Conservation (phyloP, 2,329 filamentous ascomycete genomes). For the Emergomyces africanus region DNA sequence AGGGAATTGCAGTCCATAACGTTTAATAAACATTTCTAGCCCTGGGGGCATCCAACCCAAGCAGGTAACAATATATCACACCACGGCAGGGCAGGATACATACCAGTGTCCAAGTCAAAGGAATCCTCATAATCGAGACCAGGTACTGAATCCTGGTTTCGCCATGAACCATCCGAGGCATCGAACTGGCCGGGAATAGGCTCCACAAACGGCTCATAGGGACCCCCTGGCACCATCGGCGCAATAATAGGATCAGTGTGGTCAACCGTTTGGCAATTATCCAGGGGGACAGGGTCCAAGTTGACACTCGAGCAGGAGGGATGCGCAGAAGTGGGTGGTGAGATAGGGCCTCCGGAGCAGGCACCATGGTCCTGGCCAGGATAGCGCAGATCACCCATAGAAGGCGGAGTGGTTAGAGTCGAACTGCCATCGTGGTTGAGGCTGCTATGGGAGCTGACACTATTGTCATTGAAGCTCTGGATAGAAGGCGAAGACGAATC, state of each 20-base stretch:
- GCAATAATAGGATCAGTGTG: conserved; percentile 17
- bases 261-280: conserved; percentile 3
- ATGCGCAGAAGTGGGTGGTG: conserved; percentile 17
- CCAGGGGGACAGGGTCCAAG: neutral
- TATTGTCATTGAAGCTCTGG: neutral
- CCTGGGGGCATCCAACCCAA: neutral
- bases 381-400: conserved; percentile 2
- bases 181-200: conserved; percentile 23
- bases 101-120: conserved; percentile 46
- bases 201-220: conserved; percentile 22
- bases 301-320: conserved; percentile 15
- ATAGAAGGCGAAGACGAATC: conserved; percentile 3
- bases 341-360: conserved; percentile 15
- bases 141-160: conserved; percentile 8
- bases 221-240: conserved; percentile 19
- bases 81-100: neutral
- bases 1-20: neutral
- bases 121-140: conserved; percentile 37
- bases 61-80: neutral
- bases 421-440: neutral
- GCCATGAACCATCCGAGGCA: conserved; percentile 21
- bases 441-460: neutral
- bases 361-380: conserved; percentile 6
- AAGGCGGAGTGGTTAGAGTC: neutral
- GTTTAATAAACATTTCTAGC: neutral